Base-by-base conservation (phyloP, 73 alveolate genomes). In the Diophrys appendiculata region DNA sequence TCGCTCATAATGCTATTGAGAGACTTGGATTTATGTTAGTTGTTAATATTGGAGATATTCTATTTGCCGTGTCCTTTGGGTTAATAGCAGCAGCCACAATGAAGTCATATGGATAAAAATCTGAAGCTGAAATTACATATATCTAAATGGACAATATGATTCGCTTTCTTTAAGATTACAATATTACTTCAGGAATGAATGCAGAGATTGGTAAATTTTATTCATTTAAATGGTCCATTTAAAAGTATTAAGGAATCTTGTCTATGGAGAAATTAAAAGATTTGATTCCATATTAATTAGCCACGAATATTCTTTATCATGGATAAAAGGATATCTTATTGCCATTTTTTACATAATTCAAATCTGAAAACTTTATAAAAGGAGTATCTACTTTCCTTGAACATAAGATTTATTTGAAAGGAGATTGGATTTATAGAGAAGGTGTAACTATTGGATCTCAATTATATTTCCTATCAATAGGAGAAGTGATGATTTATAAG, bases 61-160 rank as follows among this genome's bases (percentile, higher is more conserved):
- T 85, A 27, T 80, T 85, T 52, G 88, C 93, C 35, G 56, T 64
- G 14, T 78, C 90, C 33, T 85, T 85, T 52, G 93, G 93, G 14
- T 31, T 85, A 23, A 80, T 85, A 8, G 90, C 93, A 1, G 67
- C 78, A 25, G 60, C 72, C 11, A 60, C 28, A 3, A 60, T 60
- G 71, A 27, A 60, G 28, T 27, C 18, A 23, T 23, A 60, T 27
- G 25, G 25, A 23, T 13, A 60, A 60, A 60, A 31, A n/a, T n/a
- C n/a, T 31, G 71, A 60, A 60, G 71, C 71, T 2, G 71, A 60
- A 23, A 3, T 23, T 11, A 23, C 18, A 3, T 60, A 23, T 31
- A 23, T 3, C 71, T 23, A 23, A 23, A 60, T 60, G 71, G 25
- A 23, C 33, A 23, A 60, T 31, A 3, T 60, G 25, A 31, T 31